These are phyloP conservation scores for Colletotrichum orbiculare DNA, from an alignment of 2,329 filamentous ascomycete genomes.

Conservation along the genomic window DNA sequence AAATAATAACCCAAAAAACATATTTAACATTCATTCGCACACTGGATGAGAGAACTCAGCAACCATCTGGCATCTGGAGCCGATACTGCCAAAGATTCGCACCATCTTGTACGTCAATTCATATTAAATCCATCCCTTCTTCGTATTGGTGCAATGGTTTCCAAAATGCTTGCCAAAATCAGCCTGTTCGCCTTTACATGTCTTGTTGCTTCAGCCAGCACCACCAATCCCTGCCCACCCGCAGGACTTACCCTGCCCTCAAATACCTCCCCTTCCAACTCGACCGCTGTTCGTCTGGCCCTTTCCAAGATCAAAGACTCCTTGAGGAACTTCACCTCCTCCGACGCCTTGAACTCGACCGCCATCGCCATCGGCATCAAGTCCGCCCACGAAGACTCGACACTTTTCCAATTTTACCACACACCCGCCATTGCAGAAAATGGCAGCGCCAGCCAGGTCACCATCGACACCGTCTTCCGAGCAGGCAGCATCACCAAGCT, in stretches of 20 bases:
- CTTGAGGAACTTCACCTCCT: constrained; percentile 26
- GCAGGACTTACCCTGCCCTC: constrained; percentile 14
- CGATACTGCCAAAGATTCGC: too few species aligned
- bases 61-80: too few species aligned
- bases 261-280: constrained; percentile 14
- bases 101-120: too few species aligned
- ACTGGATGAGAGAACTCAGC: too few species aligned
- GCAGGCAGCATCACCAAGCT: constrained; percentile 56
- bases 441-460: constrained; percentile 41
- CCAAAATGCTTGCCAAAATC: constrained; percentile 1
- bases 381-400: constrained; percentile 52
- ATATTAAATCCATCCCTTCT: too few species aligned
- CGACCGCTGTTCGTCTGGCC: constrained; percentile 11
- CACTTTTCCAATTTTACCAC: constrained; percentile 53
- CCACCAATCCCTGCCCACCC: constrained; percentile 23
- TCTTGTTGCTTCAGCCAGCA: constrained; percentile 5
- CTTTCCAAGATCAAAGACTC: constrained; percentile 7
- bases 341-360: constrained; percentile 42
- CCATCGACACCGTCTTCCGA: constrained; percentile 54
- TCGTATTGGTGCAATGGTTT: too few species aligned
- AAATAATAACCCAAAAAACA: too few species aligned
- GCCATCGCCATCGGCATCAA: constrained; percentile 53
- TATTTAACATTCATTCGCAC: too few species aligned
- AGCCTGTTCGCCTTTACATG: background rate
- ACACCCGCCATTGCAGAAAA: constrained; percentile 46